A percentile compares a stretch with the other conserved stretches of the same genome.
These are phyloP conservation scores for Cladosporium sphaerospermum DNA, from an alignment of 2,329 filamentous ascomycete species.

Conservation along the genomic window DNA sequence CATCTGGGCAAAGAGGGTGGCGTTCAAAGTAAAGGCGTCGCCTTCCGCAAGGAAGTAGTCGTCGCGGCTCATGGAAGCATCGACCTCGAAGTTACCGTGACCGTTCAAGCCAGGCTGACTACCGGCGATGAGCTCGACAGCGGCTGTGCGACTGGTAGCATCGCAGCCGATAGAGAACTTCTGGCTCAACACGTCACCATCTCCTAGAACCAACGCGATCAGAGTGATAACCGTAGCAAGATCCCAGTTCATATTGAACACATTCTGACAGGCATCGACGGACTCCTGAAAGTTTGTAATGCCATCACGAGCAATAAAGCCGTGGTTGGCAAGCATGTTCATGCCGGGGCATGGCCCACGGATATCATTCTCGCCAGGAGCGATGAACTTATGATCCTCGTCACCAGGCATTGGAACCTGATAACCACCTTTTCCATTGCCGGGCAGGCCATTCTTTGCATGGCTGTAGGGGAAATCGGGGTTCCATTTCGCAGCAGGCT, in stretches of 20 bases:
- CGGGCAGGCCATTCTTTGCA: constrained; percentile 14
- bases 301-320: constrained; percentile 35
- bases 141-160: constrained; percentile 31
- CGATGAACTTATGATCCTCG: constrained; percentile 29
- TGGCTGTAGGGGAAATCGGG: constrained; percentile 10
- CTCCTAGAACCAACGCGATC: constrained; percentile 30
- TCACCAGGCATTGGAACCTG: constrained; percentile 35
- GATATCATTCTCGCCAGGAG: constrained; percentile 32
- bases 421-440: constrained; percentile 33
- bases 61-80: constrained; percentile 33
- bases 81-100: constrained; percentile 35
- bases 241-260: constrained; percentile 38
- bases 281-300: constrained; percentile 35
- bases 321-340: constrained; percentile 36
- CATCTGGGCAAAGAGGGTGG: constrained; percentile 33
- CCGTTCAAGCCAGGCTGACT: constrained; percentile 32
- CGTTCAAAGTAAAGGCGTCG: constrained; percentile 34
- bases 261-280: constrained; percentile 36
- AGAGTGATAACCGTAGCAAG: constrained; percentile 34
- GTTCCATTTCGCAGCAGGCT: constrained; percentile 8
- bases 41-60: constrained; percentile 31
- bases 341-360: constrained; percentile 35
- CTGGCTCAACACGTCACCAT: constrained; percentile 33
- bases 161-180: constrained; percentile 38
- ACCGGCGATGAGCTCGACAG: neutral